These are phyloP conservation scores for Pichia eremophila DNA, from an alignment of 805 yeast genomes.

Conservation along the genomic window DNA sequence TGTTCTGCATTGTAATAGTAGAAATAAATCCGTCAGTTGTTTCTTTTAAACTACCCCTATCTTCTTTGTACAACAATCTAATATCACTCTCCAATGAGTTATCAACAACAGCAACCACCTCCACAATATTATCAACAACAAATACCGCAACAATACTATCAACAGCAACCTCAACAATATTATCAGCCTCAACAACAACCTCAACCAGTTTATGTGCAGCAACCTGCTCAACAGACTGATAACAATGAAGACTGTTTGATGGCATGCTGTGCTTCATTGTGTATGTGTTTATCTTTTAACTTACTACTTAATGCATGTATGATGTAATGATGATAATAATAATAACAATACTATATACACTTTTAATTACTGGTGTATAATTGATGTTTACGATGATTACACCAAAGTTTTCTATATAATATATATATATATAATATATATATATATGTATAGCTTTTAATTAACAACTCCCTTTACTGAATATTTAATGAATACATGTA, in stretches of 20 bases:
- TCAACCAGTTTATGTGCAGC: constrained; percentile 5
- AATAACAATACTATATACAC: too few species aligned
- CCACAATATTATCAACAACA: constrained; percentile 2
- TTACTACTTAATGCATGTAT: constrained; percentile 1
- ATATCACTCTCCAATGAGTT: background rate
- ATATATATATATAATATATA: too few species aligned
- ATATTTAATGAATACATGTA: too few species aligned
- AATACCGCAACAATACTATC: background rate
- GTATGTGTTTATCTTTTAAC: constrained; percentile 4
- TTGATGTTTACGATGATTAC: too few species aligned
- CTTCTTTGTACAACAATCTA: too few species aligned
- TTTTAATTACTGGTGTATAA: too few species aligned
- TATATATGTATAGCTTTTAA: too few species aligned
- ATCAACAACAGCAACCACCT: background rate
- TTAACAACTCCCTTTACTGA: too few species aligned
- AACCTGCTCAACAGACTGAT: background rate
- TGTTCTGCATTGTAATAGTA: too few species aligned
- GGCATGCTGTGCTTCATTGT: constrained; percentile 3
- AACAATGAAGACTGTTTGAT: constrained; percentile 4
- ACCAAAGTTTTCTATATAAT: too few species aligned
- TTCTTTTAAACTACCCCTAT: too few species aligned
- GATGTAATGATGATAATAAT: background rate
- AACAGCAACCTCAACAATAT: background rate
- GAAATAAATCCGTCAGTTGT: too few species aligned
- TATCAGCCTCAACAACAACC: constrained; percentile 2